A percentile compares a stretch with the other conserved stretches of the same genome.
These are phyloP conservation scores for Phytophthora europaea DNA, from an alignment of 352 stramenopile species.

Conservation along the genomic window DNA sequence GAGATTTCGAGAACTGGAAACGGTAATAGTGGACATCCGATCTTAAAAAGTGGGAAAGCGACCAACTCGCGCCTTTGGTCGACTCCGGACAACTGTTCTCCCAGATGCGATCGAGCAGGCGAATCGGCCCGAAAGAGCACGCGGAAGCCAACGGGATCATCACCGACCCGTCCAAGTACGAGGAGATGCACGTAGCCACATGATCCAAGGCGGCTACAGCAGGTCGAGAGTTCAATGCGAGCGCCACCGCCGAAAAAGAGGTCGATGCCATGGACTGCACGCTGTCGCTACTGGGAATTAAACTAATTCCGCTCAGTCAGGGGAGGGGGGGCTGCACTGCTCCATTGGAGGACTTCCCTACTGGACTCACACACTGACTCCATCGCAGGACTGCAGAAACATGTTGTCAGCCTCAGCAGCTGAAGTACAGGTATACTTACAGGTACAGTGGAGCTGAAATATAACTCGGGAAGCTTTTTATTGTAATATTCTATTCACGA, in stretches of 20 bases:
- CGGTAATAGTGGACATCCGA: conserved; percentile 21
- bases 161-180: conserved; percentile 21
- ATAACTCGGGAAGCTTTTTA: no score
- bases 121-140: conserved; percentile 16
- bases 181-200: conserved; percentile 18
- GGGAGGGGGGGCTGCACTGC: no score
- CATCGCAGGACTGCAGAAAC: no score
- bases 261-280: not conserved
- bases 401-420: no score
- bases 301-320: no score
- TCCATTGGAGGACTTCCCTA: no score
- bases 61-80: conserved; percentile 13
- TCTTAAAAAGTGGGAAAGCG: conserved; percentile 13
- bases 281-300: no score
- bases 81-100: conserved; percentile 3
- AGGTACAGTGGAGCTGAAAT: no score
- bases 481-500: no score
- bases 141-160: conserved; percentile 18
- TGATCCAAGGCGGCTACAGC: conserved; percentile 10
- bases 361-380: no score
- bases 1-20: conserved; percentile 25
- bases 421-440: no score
- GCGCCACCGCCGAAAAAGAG: not conserved
- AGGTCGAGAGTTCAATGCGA: conserved; percentile 13
- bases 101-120: conserved; percentile 32